Evolutionary conservation across 2,329 filamentous ascomycete species (phyloP).

Genomic region (Aspergillus clavatus): DNA sequence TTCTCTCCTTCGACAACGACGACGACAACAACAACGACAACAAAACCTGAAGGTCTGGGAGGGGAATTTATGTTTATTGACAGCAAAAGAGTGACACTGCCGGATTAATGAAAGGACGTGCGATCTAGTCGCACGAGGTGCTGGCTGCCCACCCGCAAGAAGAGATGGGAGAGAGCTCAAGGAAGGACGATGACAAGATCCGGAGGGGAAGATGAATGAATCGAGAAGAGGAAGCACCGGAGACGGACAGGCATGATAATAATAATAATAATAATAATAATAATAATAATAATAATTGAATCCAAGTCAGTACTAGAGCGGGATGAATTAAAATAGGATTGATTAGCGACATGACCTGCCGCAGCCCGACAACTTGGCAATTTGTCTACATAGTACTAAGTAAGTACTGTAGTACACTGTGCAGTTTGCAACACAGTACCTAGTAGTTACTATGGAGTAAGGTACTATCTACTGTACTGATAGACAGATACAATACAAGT

Average conservation of each 20-base stretch:
- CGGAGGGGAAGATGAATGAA: conserved; percentile 1
- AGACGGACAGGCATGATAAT: background rate
- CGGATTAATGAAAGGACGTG: conserved; percentile 26
- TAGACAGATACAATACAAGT: too few relatives aligned
- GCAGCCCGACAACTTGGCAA: background rate
- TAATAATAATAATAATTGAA: background rate
- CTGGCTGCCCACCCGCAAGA: conserved; percentile 17
- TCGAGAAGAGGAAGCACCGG: background rate
- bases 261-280: background rate
- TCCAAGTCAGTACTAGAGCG: background rate
- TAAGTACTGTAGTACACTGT: too few relatives aligned
- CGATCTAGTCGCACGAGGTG: conserved; percentile 23
- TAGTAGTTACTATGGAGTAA: too few relatives aligned
- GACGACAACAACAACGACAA: too few relatives aligned
- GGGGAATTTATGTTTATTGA: conserved; percentile 3
- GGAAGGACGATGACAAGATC: conserved; percentile 5
- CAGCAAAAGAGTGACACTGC: conserved; percentile 7
- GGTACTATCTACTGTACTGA: too few relatives aligned
- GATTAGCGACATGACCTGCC: background rate
- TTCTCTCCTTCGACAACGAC: too few relatives aligned
- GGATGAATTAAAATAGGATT: background rate
- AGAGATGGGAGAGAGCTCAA: conserved; percentile 2
- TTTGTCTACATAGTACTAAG: background rate
- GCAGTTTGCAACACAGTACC: too few relatives aligned
- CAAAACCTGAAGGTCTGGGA: background rate